Conservation (phyloP, 169 alveolate species). For the Eimeria necatrix region DNA sequence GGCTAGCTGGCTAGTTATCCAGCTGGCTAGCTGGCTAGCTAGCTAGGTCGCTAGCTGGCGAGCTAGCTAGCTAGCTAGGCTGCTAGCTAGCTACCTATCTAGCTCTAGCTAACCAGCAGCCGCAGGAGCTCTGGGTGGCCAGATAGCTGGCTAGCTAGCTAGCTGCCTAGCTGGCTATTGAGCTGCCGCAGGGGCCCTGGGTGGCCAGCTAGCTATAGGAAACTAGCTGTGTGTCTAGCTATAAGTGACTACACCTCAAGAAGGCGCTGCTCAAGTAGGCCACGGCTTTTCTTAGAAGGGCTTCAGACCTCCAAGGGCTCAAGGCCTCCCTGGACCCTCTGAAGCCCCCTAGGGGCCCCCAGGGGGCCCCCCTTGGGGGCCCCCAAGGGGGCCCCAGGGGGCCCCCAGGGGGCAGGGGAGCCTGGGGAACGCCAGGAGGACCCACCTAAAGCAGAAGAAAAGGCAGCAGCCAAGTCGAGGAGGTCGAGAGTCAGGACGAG, state of each 20-base stretch:
- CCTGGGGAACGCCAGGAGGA: background rate
- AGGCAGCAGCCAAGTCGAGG: conserved; percentile 38
- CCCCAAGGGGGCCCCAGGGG: background rate
- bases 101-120: too few species aligned
- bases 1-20: background rate
- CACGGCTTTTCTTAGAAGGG: too few species aligned
- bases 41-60: background rate
- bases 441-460: conserved; percentile 42
- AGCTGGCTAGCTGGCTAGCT: too few species aligned
- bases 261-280: too few species aligned
- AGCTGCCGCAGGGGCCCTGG: too few species aligned
- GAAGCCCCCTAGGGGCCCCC: background rate
- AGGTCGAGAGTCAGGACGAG: conserved; percentile 36
- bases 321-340: too few species aligned
- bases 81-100: too few species aligned
- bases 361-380: background rate
- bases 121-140: background rate
- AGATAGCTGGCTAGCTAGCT: background rate
- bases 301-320: too few species aligned
- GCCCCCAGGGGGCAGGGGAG: background rate
- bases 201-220: too few species aligned
- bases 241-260: too few species aligned
- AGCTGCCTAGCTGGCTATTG: background rate
- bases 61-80: background rate
- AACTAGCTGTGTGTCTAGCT: too few species aligned